Conservation (phyloP, 106 monocot species). For the Dioscorea zingiberensis region DNA sequence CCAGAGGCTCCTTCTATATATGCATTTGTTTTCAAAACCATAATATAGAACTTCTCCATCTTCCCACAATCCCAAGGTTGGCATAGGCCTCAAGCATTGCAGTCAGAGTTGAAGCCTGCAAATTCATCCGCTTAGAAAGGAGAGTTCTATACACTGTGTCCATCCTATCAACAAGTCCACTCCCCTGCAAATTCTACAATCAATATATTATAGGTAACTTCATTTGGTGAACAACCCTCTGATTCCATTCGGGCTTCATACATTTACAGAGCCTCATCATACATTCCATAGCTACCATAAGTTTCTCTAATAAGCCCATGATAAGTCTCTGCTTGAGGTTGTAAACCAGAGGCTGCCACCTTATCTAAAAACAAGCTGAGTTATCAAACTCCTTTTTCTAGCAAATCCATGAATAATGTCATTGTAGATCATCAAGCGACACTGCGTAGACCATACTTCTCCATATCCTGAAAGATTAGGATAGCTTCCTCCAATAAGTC, state of each 20-base stretch:
- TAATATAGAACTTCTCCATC: constrained; percentile 42
- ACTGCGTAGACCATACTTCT: constrained; percentile 25
- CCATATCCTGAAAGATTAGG: constrained; percentile 39
- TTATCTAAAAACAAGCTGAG: constrained; percentile 17
- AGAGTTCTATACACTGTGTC: constrained; percentile 45
- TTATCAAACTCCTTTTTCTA: constrained; percentile 33
- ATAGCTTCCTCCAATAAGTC: constrained; percentile 36
- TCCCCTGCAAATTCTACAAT: constrained; percentile 49
- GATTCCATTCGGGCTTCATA: constrained; percentile 62
- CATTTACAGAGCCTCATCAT: constrained; percentile 71
- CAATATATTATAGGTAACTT: constrained; percentile 61
- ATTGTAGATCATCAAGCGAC: constrained; percentile 50
- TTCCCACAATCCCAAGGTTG: constrained; percentile 53
- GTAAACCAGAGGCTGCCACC: constrained; percentile 42
- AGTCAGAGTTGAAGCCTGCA: constrained; percentile 38
- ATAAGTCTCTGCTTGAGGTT: constrained; percentile 48
- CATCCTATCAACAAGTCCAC: constrained; percentile 56
- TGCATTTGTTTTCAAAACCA: constrained; percentile 28
- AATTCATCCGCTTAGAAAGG: constrained; percentile 52
- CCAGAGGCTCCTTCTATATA: constrained; percentile 47
- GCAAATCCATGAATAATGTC: constrained; percentile 53
- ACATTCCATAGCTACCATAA: constrained; percentile 45
- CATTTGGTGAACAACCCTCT: constrained; percentile 46
- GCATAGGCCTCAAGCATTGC: constrained; percentile 73
- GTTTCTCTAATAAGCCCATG: constrained; percentile 66